A percentile compares a stretch with the other conserved stretches of the same genome.
These are phyloP conservation scores for Ceratocystis variospora DNA, from an alignment of 2,329 filamentous ascomycete species.

Conservation along the genomic window DNA sequence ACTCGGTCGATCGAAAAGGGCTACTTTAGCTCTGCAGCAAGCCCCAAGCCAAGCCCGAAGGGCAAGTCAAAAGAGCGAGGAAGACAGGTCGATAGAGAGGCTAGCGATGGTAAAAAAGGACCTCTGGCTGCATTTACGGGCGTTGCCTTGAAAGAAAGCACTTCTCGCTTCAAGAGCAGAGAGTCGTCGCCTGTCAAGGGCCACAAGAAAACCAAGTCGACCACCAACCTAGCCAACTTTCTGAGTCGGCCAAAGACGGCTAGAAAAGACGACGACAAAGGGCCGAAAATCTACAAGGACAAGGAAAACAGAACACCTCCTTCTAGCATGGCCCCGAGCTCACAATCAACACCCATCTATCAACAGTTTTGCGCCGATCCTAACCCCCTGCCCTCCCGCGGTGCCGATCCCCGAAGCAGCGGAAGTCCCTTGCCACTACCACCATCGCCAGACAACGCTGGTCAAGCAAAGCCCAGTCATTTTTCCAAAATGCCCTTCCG, in stretches of 20 bases:
- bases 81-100: conserved; percentile 28
- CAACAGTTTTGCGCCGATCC: conserved; percentile 15
- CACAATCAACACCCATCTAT: conserved; percentile 15
- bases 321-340: conserved; percentile 10
- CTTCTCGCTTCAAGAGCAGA: conserved; percentile 28
- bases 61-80: conserved; percentile 19
- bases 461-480: conserved; percentile 12
- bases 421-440: conserved; percentile 5
- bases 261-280: conserved; percentile 35
- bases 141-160: conserved; percentile 9
- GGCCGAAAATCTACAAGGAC: conserved; percentile 15
- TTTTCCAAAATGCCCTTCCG: conserved; percentile 10
- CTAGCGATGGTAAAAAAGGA: not conserved
- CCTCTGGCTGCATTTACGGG: conserved; percentile 14
- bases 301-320: conserved; percentile 19
- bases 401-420: conserved; percentile 6
- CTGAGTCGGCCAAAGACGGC: conserved; percentile 62
- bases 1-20: conserved; percentile 11
- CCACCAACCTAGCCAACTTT: conserved; percentile 65
- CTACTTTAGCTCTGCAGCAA: conserved; percentile 2
- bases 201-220: conserved; percentile 67
- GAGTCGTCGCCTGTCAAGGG: conserved; percentile 42
- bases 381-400: not conserved
- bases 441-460: not conserved
- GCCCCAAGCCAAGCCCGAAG: not conserved